Evolutionary conservation across 208 protist genomes (phyloP), one percentile per base, ranked within the genome.

Genomic region (Acanthamoeba royreba): DNA sequence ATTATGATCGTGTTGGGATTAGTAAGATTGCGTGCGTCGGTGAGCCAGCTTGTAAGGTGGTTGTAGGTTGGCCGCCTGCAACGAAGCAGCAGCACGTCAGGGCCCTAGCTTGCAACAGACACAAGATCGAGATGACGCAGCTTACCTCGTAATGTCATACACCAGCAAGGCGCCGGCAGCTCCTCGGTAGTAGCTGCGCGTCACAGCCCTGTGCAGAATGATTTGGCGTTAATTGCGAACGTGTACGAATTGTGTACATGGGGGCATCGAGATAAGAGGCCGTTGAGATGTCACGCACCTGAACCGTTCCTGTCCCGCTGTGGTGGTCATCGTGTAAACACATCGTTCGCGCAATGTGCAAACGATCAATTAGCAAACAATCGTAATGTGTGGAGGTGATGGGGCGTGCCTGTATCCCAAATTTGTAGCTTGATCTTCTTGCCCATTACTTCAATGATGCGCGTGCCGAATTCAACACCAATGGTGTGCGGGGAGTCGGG

Each of bases 391-490:
- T n/a, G n/a, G n/a, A n/a, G n/a, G n/a, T n/a, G n/a, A n/a, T n/a
- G n/a, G n/a, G n/a, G n/a, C n/a, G n/a, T n/a, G n/a, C n/a, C n/a
- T n/a, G 98, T 99, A 94, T 99, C 98, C 98, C 98, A 99, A 95
- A 99, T 99, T 94, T 99, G 98, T 58, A 99, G 96, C 97, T 99
- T 99, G 89, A 99, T 98, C 22, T 96, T 96, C 93, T 99, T 98
- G 33, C 97, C 98, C 93, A 93, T 95, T 19, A 99, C 97, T 93
- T 99, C 98, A 19, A 99, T 97, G 43, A 99, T 98, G 45, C 98
- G 97, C 35, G 99, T 99, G 69, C 98, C 99, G 95, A 99, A 99
- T 95, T 99, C 99, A 2, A 99, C 98, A 88, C 99, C 99, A 96
- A 99, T 99, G 46, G 99, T 99, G 95, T 99, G 99, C 25, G 98